Base-by-base conservation (phyloP, 2,329 filamentous ascomycete species). In the Fusarium globosum region DNA sequence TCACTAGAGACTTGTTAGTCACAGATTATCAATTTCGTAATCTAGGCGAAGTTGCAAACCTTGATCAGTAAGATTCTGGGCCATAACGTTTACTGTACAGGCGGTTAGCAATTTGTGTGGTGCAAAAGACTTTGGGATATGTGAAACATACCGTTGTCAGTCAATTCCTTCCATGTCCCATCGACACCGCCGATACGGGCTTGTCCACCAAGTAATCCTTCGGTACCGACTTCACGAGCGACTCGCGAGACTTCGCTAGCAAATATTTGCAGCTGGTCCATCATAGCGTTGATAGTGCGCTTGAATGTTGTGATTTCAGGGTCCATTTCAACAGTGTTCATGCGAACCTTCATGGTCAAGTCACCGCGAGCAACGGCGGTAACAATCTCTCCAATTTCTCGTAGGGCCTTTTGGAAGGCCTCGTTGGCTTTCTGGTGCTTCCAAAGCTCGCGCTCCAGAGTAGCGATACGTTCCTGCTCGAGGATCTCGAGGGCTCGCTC, bases 381-480 rank as follows among this genome's bases (percentile, higher is more conserved):
- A 79, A 98, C 94, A 77, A 99, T 98, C 80, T 96, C 96, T 77
- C 96, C 96, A 76, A 99, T 98, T 82, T 99, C 96, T 73, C 95
- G 91, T 39, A 99, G 86, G 16, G 96, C 96, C 83, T 98, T 98
- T 81, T 98, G 95, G 88, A 98, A 99, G 77, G 96, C 97, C 83
- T 97, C 92, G 83, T 99, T 99, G 80, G 97, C 96, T 84, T 98
- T 96, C 81, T 97, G 95, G 80, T 98, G 95, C 84, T 98, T 98
- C 87, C 93, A 95, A 68, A 99, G 88, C 83, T 99, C 96, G 67
- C 96, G 91, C 85, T 98, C 96, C 45, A 98, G 88, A 41, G 94
- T 92, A 61, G 94, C 92, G 73, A 98, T 96, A 76, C 96, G 95
- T 82, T 95, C 92, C 74, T 93, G 90, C 82, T 97, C 95, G 60